A percentile compares a stretch with the other conserved stretches of the same genome.
Evolutionary conservation across 2,329 filamentous ascomycete species (phyloP).

Genomic region (Chaetoscypha palmicola): DNA sequence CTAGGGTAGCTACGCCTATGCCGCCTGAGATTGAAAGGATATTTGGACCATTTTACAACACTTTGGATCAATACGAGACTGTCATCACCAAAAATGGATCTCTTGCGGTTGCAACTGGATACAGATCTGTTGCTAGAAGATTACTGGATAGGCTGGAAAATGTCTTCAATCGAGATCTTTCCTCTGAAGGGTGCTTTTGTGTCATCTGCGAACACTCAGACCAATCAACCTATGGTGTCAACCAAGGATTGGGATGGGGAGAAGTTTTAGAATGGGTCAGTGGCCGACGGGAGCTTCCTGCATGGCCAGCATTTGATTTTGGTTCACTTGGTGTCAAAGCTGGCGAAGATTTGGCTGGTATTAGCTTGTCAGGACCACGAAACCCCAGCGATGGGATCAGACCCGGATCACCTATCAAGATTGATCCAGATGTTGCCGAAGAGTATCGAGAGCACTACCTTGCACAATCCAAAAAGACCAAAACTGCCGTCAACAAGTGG

Average conservation of each 20-base stretch:
- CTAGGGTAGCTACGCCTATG: slow-evolving; percentile 18
- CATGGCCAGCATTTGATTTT: slow-evolving; percentile 83
- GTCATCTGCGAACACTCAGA: slow-evolving; percentile 68
- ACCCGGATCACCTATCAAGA: slow-evolving; percentile 58
- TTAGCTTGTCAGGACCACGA: slow-evolving; percentile 43
- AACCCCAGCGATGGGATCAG: slow-evolving; percentile 53
- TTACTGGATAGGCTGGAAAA: slow-evolving; percentile 86
- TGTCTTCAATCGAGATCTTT: slow-evolving; percentile 89
- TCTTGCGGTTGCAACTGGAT: slow-evolving; percentile 88
- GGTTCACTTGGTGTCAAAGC: slow-evolving; percentile 54
- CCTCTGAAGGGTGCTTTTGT: slow-evolving; percentile 76
- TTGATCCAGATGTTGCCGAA: slow-evolving; percentile 90
- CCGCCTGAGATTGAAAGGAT: slow-evolving; percentile 59
- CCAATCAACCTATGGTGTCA: slow-evolving; percentile 33
- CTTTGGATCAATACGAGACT: slow-evolving; percentile 78
- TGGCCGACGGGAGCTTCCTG: slow-evolving; percentile 75
- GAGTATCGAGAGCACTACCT: slow-evolving; percentile 91
- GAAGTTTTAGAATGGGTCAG: slow-evolving; percentile 91
- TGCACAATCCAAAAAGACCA: slow-evolving; percentile 85
- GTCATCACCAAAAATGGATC: slow-evolving; percentile 82
- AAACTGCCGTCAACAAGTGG: slow-evolving; percentile 87
- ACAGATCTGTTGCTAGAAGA: slow-evolving; percentile 85
- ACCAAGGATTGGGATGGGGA: slow-evolving; percentile 81
- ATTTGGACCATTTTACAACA: slow-evolving; percentile 74
- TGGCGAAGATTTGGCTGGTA: slow-evolving; percentile 46